phyloP scores from a whole-genome alignment of 1,284 basidiomycete species.

The Apiotrichum montevideense region DNA sequence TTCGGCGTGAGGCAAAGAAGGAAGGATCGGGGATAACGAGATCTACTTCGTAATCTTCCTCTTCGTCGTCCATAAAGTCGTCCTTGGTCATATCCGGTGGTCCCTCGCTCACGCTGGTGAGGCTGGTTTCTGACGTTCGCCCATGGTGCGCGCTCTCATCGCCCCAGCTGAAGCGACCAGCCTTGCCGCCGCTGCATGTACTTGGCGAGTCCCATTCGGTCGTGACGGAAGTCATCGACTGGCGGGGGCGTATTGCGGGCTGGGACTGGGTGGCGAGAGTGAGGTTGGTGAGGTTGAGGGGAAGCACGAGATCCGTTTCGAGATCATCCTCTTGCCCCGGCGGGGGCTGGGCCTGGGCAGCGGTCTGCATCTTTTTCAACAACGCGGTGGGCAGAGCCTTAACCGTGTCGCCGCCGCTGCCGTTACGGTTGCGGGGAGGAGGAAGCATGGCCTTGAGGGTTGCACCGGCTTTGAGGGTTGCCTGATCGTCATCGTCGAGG shows the following conservation, averaged over 20 bases:
- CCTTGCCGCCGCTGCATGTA: slow-evolving; percentile 15
- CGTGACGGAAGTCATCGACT: slow-evolving; percentile 27
- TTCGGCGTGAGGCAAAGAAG: slow-evolving; percentile 33
- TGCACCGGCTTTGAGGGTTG: slow-evolving; percentile 40
- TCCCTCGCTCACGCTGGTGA: slow-evolving; percentile 34
- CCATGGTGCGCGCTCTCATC: slow-evolving; percentile 19
- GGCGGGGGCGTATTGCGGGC: slow-evolving; percentile 20
- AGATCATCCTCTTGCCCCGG: slow-evolving; percentile 17
- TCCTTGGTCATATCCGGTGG: slow-evolving; percentile 17
- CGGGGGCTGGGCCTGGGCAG: background rate
- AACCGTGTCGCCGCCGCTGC: slow-evolving; percentile 10
- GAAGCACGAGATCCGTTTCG: slow-evolving; percentile 40
- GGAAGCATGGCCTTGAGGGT: slow-evolving; percentile 41
- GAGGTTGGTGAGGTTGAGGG: slow-evolving; percentile 39
- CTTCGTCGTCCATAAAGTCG: slow-evolving; percentile 17
- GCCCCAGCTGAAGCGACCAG: slow-evolving; percentile 22
- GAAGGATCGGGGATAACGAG: slow-evolving; percentile 33
- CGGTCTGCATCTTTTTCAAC: background rate
- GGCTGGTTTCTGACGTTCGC: slow-evolving; percentile 31
- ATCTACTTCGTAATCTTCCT: slow-evolving; percentile 39
- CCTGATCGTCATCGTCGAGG: slow-evolving; percentile 37
- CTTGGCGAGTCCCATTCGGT: slow-evolving; percentile 23
- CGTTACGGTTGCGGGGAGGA: slow-evolving; percentile 19
- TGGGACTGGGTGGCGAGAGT: slow-evolving; percentile 29
- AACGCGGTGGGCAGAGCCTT: slow-evolving; percentile 1